phyloP scores from a whole-genome alignment of 2,329 filamentous ascomycete genomes.

The Sarocladium brachiariae region DNA sequence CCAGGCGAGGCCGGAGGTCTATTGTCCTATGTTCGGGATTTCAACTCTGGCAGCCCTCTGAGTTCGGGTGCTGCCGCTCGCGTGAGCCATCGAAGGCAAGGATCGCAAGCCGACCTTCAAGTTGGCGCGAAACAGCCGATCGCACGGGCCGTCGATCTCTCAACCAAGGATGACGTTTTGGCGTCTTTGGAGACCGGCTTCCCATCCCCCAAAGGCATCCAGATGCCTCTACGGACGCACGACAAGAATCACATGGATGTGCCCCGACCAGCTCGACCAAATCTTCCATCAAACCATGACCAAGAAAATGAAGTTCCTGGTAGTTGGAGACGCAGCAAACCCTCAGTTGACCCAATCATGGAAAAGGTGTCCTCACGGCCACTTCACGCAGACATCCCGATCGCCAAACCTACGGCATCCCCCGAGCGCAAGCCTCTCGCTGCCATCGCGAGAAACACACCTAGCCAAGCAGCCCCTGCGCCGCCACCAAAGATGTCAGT shows the following conservation, averaged over 20 bases:
- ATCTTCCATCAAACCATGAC: slow-evolving; percentile 59
- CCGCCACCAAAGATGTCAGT: slow-evolving; percentile 96
- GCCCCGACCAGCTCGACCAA: slow-evolving; percentile 30
- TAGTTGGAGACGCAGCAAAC: slow-evolving; percentile 58
- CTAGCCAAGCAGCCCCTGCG: slow-evolving; percentile 67
- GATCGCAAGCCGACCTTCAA: slow-evolving; percentile 30
- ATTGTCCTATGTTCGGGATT: slow-evolving; percentile 37
- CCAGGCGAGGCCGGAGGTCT: slow-evolving; percentile 30
- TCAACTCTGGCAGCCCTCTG: slow-evolving; percentile 53
- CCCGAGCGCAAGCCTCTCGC: slow-evolving; percentile 51
- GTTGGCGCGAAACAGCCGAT: slow-evolving; percentile 25
- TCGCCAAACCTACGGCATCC: slow-evolving; percentile 31
- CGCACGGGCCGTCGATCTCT: slow-evolving; percentile 18
- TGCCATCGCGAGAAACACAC: slow-evolving; percentile 58
- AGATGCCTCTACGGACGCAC: slow-evolving; percentile 39
- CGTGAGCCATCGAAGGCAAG: slow-evolving; percentile 33
- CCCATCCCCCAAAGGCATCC: slow-evolving; percentile 14
- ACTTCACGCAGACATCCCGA: slow-evolving; percentile 36
- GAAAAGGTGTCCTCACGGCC: slow-evolving; percentile 51
- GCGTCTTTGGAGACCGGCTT: slow-evolving; percentile 1
- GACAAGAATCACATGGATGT: not conserved
- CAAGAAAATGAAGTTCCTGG: slow-evolving; percentile 79
- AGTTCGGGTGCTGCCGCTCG: slow-evolving; percentile 39
- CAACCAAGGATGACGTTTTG: not conserved
- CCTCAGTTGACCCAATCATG: slow-evolving; percentile 43